Evolutionary conservation across 768 basidiomycete species (phyloP).

Genomic region (Boletus tomentosulus): DNA sequence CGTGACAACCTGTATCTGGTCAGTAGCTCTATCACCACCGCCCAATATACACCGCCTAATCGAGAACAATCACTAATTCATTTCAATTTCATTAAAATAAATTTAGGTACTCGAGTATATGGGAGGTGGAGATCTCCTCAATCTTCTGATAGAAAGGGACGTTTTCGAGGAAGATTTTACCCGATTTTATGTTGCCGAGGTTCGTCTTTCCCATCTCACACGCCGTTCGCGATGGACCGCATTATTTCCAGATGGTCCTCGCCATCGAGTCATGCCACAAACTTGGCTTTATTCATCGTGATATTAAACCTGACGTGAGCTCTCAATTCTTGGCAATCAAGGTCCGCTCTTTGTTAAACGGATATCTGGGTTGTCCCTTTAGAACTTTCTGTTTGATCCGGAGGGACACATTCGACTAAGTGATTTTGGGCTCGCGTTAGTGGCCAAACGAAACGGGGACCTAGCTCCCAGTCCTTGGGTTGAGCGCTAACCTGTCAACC

Average conservation of each 20-base stretch:
- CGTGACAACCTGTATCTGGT: slow-evolving; percentile 93
- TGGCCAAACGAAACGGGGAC: slow-evolving; percentile 30
- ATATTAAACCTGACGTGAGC: slow-evolving; percentile 91
- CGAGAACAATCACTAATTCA: slow-evolving; percentile 40
- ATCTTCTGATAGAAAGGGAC: slow-evolving; percentile 89
- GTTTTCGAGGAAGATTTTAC: slow-evolving; percentile 89
- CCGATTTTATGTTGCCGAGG: slow-evolving; percentile 93
- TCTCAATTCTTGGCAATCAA: slow-evolving; percentile 25
- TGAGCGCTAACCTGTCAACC: slow-evolving; percentile 18
- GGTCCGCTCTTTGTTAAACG: slow-evolving; percentile 24
- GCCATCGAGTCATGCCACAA: slow-evolving; percentile 92
- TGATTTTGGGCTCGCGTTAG: slow-evolving; percentile 94
- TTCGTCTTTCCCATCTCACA: slow-evolving; percentile 32
- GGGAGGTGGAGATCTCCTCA: slow-evolving; percentile 95
- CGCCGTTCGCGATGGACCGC: slow-evolving; percentile 22
- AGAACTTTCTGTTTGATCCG: slow-evolving; percentile 96
- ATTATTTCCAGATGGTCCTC: slow-evolving; percentile 74
- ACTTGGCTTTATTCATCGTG: slow-evolving; percentile 95
- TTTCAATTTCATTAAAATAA: slow-evolving; percentile 51
- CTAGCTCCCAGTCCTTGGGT: slow-evolving; percentile 12
- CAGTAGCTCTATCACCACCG: slow-evolving; percentile 38
- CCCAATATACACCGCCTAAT: slow-evolving; percentile 16
- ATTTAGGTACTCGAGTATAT: slow-evolving; percentile 86
- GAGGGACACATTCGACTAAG: slow-evolving; percentile 92
- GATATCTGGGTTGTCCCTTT: slow-evolving; percentile 21